Base-by-base conservation (phyloP, 805 yeast genomes). In the Candida dajiaensis region DNA sequence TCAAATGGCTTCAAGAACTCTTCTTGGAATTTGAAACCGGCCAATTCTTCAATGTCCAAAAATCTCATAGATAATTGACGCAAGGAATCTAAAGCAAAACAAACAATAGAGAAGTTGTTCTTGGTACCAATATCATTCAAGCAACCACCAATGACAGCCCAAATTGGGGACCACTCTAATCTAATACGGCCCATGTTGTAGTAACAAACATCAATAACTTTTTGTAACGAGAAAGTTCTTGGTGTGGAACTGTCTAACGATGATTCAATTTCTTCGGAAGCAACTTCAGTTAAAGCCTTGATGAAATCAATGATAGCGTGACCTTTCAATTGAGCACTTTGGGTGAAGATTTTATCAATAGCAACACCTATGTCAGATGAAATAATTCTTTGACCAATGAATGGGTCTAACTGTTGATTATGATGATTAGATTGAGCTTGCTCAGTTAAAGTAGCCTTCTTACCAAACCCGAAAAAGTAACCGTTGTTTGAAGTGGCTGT, bases 111-210 rank as follows among this genome's bases (percentile, higher is more conserved):
- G 26, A 75, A 69, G 59, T 90, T 92, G 36, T 79, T 67, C 61
- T 87, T 85, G 48, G 95, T 82, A 3, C 95, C 95, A 52, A 89
- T 90, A 41, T 73, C 77, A 53, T 88, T 87, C 69, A 94, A 94
- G 38, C 87, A 86, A 48, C 78, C 86, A 15, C 96, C 96, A 86
- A 94, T 86, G 10, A 87, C 85, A 15, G 85, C 78, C 99, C 99
- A 94, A 49, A 94, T 73, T 45, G 88, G 92, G 6, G 96, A 80
- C 97, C 99, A 94, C 67, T 95, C 97, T 50, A 94, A 82, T 64
- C 96, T 80, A 57, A 94, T 90, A 71, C 99, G 85, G 43, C 81
- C 81, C 97, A 94, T 94, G 64, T 95, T 95, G 71, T 95, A 94
- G 66, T 94, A 92, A 67, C 97, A 92, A 38, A 94, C 95, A 66